Evolutionary conservation across 2,329 filamentous ascomycete genomes (phyloP).

Genomic region (Ophiostoma sp.): DNA sequence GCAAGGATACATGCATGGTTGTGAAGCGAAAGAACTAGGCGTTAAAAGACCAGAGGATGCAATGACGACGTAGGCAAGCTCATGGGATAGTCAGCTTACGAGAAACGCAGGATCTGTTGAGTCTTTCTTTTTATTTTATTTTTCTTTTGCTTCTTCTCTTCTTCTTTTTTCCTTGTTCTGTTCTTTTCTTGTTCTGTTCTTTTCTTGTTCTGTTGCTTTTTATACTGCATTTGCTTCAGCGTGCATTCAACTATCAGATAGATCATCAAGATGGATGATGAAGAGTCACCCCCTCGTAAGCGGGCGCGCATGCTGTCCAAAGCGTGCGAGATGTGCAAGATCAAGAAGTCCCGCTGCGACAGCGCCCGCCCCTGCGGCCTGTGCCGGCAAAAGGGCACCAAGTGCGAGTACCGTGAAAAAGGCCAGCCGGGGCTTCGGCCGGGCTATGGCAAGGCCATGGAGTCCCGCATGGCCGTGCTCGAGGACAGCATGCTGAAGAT

Average conservation of each 20-base stretch:
- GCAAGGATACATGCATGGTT: background rate
- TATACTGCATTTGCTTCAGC: background rate
- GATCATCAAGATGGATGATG: background rate
- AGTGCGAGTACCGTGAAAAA: slow-evolving; percentile 22
- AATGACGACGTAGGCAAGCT: background rate
- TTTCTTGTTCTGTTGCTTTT: background rate
- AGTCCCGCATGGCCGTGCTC: slow-evolving; percentile 19
- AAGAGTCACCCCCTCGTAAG: slow-evolving; percentile 8
- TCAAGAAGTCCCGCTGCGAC: slow-evolving; percentile 25
- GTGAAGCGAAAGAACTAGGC: no score
- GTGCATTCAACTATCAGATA: background rate
- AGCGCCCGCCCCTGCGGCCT: slow-evolving; percentile 21
- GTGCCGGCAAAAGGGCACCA: slow-evolving; percentile 21
- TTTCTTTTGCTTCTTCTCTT: background rate
- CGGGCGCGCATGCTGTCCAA: slow-evolving; percentile 16
- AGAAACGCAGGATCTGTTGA: background rate
- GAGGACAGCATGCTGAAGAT: slow-evolving; percentile 22
- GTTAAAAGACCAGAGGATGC: background rate
- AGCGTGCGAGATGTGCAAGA: slow-evolving; percentile 23
- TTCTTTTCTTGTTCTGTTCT: no score
- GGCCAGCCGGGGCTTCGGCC: slow-evolving; percentile 24
- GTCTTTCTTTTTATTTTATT: background rate
- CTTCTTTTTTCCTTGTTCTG: background rate
- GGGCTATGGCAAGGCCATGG: slow-evolving; percentile 24
- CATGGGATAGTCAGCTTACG: background rate